phyloP scores from a whole-genome alignment of 257 asterid species.

The Rubia yunnanensis region DNA sequence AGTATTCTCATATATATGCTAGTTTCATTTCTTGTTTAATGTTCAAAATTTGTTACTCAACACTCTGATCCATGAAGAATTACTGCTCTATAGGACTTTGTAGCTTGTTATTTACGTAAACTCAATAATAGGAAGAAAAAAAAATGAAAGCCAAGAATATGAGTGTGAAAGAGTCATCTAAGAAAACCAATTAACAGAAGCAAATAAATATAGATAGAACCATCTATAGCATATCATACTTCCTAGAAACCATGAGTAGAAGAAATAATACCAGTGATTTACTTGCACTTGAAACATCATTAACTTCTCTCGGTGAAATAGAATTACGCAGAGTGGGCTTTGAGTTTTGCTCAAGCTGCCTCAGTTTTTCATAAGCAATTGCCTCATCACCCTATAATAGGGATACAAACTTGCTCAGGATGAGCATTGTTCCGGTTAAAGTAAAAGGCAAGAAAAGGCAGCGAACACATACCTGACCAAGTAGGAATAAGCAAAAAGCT shows the following conservation, averaged over 20 bases:
- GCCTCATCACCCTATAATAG: slow-evolving; percentile 73
- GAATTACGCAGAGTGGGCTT: slow-evolving; percentile 42
- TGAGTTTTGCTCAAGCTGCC: slow-evolving; percentile 53
- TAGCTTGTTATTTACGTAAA: background rate
- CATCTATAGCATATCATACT: background rate
- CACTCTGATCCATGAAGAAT: background rate
- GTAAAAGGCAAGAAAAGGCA: slow-evolving; percentile 8
- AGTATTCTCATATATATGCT: background rate
- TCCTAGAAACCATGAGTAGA: background rate
- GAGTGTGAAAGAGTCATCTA: background rate
- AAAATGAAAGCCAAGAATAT: slow-evolving; percentile 4
- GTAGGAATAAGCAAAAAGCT: slow-evolving; percentile 84
- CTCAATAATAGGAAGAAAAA: background rate
- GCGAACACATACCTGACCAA: slow-evolving; percentile 66
- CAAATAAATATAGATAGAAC: background rate
- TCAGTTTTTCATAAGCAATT: slow-evolving; percentile 61
- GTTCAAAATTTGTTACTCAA: background rate
- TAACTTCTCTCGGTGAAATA: slow-evolving; percentile 45
- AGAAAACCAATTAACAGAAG: background rate
- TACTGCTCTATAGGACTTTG: background rate
- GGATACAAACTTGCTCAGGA: background rate
- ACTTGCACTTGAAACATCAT: slow-evolving; percentile 43
- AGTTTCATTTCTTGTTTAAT: background rate
- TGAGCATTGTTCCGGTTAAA: background rate
- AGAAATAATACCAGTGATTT: slow-evolving; percentile 59